phyloP scores from a whole-genome alignment of 805 yeast genomes.

The Candida sithepensis region DNA sequence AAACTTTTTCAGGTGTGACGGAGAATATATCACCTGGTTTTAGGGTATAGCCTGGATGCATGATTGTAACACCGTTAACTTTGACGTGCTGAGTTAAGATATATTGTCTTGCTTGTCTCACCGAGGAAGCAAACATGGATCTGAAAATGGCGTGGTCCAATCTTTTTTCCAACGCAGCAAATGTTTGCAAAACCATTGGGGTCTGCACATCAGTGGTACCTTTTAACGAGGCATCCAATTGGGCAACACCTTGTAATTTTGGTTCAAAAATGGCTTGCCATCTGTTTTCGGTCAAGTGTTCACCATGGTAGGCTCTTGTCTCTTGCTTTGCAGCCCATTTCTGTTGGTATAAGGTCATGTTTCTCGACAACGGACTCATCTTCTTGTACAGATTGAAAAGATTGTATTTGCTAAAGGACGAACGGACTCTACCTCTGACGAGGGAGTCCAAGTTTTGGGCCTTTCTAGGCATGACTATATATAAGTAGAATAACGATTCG shows the following conservation, averaged over 20 bases:
- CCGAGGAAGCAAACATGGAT: slow-evolving; percentile 87
- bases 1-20: slow-evolving; percentile 81
- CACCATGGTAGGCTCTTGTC: slow-evolving; percentile 95
- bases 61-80: slow-evolving; percentile 79
- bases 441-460: slow-evolving; percentile 29
- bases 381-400: slow-evolving; percentile 85
- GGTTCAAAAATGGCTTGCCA: slow-evolving; percentile 71
- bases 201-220: slow-evolving; percentile 57
- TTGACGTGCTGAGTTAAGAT: slow-evolving; percentile 75
- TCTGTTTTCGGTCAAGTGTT: slow-evolving; percentile 78
- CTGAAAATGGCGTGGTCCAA: slow-evolving; percentile 88
- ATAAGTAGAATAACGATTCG: no score
- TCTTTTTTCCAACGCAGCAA: slow-evolving; percentile 82
- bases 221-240: slow-evolving; percentile 74
- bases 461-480: slow-evolving; percentile 31
- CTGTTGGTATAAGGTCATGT: slow-evolving; percentile 80
- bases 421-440: slow-evolving; percentile 53
- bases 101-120: slow-evolving; percentile 91
- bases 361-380: slow-evolving; percentile 46
- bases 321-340: slow-evolving; percentile 90
- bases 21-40: slow-evolving; percentile 83
- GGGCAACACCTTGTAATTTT: slow-evolving; percentile 80
- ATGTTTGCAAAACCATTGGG: slow-evolving; percentile 86
- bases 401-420: slow-evolving; percentile 89
- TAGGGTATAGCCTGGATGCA: slow-evolving; percentile 75